These are phyloP conservation scores for Clathrus columnatus DNA, from an alignment of 768 basidiomycete species.

Conservation along the genomic window DNA sequence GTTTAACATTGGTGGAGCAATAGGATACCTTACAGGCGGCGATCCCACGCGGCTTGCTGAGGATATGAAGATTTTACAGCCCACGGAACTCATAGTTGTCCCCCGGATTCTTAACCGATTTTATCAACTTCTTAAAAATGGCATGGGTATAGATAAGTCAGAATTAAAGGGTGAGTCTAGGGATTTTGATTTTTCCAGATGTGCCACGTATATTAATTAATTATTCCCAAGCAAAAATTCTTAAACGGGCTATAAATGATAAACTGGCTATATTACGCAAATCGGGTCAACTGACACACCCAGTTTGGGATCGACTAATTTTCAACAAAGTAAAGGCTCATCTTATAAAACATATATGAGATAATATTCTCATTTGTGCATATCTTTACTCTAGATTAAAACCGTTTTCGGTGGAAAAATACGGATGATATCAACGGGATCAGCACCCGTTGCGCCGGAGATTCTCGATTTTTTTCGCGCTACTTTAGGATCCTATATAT, in stretches of 20 bases:
- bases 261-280: background rate
- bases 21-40: conserved; percentile 77
- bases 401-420: background rate
- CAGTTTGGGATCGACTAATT: background rate
- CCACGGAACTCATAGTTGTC: conserved; percentile 74
- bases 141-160: background rate
- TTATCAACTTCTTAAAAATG: conserved; percentile 58
- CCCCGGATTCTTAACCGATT: conserved; percentile 81
- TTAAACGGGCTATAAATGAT: background rate
- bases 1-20: conserved; percentile 52
- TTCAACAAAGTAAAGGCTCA: background rate
- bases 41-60: conserved; percentile 82
- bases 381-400: background rate
- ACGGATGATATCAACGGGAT: background rate
- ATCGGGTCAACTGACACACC: background rate
- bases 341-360: background rate
- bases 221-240: background rate
- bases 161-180: background rate
- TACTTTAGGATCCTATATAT: background rate
- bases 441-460: background rate
- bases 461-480: background rate
- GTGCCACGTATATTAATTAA: background rate
- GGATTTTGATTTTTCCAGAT: background rate
- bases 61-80: conserved; percentile 76
- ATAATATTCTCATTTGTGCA: too few relatives aligned